Conservation (phyloP, 2,329 filamentous ascomycete genomes). For the Fusarium ambrosium region DNA sequence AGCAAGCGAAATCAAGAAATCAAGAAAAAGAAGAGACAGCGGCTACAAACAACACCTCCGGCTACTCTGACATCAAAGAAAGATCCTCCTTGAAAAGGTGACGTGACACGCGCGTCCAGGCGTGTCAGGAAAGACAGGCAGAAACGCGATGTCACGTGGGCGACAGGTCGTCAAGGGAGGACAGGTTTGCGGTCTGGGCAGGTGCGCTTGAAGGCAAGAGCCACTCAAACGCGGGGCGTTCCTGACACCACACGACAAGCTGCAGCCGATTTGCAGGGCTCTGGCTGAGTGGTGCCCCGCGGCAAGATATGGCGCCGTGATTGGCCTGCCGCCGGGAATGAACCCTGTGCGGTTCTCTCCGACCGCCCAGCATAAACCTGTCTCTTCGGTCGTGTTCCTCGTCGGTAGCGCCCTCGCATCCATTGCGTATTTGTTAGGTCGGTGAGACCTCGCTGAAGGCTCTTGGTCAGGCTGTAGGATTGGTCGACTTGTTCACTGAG, state of each 20-base stretch:
- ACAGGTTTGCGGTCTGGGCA: slow-evolving; percentile 1
- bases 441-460: not conserved
- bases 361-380: slow-evolving; percentile 37
- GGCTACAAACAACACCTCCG: not conserved
- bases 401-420: not conserved
- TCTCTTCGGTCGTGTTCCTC: slow-evolving; percentile 15
- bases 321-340: slow-evolving; percentile 38
- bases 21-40: not conserved
- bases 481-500: not conserved
- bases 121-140: slow-evolving; percentile 16
- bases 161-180: not conserved
- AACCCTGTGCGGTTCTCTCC: slow-evolving; percentile 46
- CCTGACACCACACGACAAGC: slow-evolving; percentile 51
- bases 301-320: slow-evolving; percentile 33
- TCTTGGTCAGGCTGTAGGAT: not conserved
- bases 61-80: not conserved
- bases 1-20: slow-evolving; percentile 4
- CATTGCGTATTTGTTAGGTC: not conserved
- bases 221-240: slow-evolving; percentile 55
- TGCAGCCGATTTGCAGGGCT: slow-evolving; percentile 52
- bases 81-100: not conserved
- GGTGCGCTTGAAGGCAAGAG: slow-evolving; percentile 23
- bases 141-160: slow-evolving; percentile 48
- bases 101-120: slow-evolving; percentile 28
- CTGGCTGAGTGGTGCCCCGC: slow-evolving; percentile 49